These are phyloP conservation scores for Epichloe scottii DNA, from an alignment of 2,329 filamentous ascomycete species.

Conservation along the genomic window DNA sequence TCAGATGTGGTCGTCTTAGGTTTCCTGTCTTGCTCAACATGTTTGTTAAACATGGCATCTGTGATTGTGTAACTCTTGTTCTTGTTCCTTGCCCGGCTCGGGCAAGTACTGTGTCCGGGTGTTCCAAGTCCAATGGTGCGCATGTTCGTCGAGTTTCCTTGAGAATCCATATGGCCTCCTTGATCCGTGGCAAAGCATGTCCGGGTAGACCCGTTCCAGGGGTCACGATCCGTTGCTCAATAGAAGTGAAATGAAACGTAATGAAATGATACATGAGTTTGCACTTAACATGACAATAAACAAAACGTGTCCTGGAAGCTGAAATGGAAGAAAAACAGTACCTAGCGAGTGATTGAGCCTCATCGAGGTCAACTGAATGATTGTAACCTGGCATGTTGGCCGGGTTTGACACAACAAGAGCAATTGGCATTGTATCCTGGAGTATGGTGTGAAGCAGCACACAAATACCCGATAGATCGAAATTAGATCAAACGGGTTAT, in stretches of 20 bases:
- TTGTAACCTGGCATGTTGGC: slow-evolving; percentile 42
- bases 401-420: slow-evolving; percentile 34
- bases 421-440: slow-evolving; percentile 30
- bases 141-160: neutral
- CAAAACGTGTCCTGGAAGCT: slow-evolving; percentile 29
- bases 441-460: slow-evolving; percentile 2
- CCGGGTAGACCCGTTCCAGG: neutral
- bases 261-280: slow-evolving; percentile 5
- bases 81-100: slow-evolving; percentile 6
- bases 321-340: slow-evolving; percentile 41
- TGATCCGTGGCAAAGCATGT: neutral
- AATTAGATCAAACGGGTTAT: slow-evolving; percentile 3
- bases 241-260: slow-evolving; percentile 17
- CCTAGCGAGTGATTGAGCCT: slow-evolving; percentile 49
- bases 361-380: slow-evolving; percentile 40
- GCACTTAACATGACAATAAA: slow-evolving; percentile 6
- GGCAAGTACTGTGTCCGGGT: slow-evolving; percentile 8
- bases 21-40: slow-evolving; percentile 4
- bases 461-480: slow-evolving; percentile 3
- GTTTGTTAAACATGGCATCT: neutral
- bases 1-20: neutral
- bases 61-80: neutral
- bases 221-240: neutral
- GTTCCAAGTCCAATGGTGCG: neutral
- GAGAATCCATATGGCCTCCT: neutral